A percentile compares a stretch with the other conserved stretches of the same genome.
These are phyloP conservation scores for Thelonectria blattea DNA, from an alignment of 2,329 filamentous ascomycete genomes.

Conservation along the genomic window DNA sequence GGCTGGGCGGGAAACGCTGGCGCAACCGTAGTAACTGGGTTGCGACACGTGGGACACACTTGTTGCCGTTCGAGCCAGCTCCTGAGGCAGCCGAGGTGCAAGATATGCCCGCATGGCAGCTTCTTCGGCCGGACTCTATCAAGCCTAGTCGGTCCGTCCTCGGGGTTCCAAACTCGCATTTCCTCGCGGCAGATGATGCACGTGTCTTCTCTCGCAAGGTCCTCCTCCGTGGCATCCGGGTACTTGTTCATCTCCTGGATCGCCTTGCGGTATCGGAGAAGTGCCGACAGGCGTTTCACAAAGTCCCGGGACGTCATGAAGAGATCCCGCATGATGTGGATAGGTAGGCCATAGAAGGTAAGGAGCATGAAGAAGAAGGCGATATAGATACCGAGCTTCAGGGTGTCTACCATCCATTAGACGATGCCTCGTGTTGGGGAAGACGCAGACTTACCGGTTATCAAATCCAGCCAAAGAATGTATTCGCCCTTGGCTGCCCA, in stretches of 20 bases:
- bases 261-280: conserved; percentile 88
- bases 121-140: conserved; percentile 92
- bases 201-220: conserved; percentile 84
- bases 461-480: conserved; percentile 85
- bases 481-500: conserved; percentile 97
- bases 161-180: conserved; percentile 79
- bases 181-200: conserved; percentile 98
- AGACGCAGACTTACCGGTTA: conserved; percentile 67
- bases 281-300: conserved; percentile 84
- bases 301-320: conserved; percentile 95
- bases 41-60: conserved; percentile 92
- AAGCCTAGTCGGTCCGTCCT: conserved; percentile 68
- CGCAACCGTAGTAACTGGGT: conserved; percentile 64
- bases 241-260: conserved; percentile 95
- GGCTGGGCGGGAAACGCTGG: conserved; percentile 36
- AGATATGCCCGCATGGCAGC: conserved; percentile 91
- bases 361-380: conserved; percentile 93
- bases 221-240: conserved; percentile 86
- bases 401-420: conserved; percentile 67
- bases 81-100: conserved; percentile 92
- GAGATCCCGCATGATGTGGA: conserved; percentile 95
- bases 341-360: conserved; percentile 91
- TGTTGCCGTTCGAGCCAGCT: conserved; percentile 98
- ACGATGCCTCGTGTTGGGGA: conserved; percentile 17
- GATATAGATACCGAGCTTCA: conserved; percentile 88